Evolutionary conservation across 805 yeast species (phyloP).

Genomic region (Blastobotrys terrestris): DNA sequence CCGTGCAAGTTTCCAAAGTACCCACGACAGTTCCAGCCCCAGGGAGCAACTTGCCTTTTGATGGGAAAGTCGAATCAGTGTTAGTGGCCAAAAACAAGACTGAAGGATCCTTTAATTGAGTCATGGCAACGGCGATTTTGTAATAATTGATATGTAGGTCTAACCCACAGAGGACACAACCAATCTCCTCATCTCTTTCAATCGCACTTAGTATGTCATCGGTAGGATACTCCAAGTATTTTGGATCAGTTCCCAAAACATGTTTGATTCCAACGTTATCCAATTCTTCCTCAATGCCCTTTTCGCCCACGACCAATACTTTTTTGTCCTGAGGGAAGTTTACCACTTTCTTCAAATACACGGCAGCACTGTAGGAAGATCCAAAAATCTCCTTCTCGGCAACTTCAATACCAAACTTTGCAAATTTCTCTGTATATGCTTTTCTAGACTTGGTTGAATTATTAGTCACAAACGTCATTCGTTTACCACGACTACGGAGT

Average conservation of each 20-base stretch:
- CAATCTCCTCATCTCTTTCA: constrained; percentile 62
- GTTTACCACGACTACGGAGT: constrained; percentile 51
- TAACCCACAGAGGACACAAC: constrained; percentile 86
- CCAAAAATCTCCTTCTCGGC: constrained; percentile 72
- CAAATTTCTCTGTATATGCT: constrained; percentile 71
- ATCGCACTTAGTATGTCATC: constrained; percentile 38
- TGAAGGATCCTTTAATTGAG: constrained; percentile 60
- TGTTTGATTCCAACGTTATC: constrained; percentile 64
- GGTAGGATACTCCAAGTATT: constrained; percentile 45
- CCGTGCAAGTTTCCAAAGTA: constrained; percentile 64
- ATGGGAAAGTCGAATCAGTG: constrained; percentile 91
- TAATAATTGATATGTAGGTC: constrained; percentile 73
- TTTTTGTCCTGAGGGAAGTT: constrained; percentile 69
- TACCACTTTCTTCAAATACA: constrained; percentile 71
- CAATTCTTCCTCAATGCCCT: constrained; percentile 79
- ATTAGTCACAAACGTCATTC: constrained; percentile 85
- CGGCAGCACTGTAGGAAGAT: constrained; percentile 85
- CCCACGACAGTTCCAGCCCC: constrained; percentile 94
- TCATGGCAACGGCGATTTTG: constrained; percentile 73
- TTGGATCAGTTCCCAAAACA: constrained; percentile 78
- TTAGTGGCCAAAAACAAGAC: constrained; percentile 86
- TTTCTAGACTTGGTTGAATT: constrained; percentile 87
- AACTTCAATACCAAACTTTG: constrained; percentile 45
- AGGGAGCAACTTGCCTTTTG: constrained; percentile 76
- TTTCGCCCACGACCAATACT: constrained; percentile 85